phyloP scores from a whole-genome alignment of 352 stramenopile genomes.

The Ophiocytium majus region DNA sequence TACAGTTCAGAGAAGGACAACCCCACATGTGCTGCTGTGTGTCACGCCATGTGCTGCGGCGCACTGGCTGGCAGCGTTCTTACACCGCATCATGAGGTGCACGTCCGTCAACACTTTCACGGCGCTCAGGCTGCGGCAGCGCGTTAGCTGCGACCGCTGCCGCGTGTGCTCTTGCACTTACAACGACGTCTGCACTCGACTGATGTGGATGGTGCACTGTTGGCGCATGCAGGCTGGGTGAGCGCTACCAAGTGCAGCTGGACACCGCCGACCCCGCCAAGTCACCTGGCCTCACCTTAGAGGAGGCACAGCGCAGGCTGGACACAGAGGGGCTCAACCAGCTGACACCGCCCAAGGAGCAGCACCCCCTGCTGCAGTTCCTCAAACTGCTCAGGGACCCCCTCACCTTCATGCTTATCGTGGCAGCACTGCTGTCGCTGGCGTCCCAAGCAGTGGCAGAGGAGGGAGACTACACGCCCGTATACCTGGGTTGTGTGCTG shows the following conservation, averaged over 20 bases:
- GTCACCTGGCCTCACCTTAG: neutral
- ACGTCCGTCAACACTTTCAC: neutral
- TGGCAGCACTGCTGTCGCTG: neutral
- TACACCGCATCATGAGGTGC: neutral
- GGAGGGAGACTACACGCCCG: constrained; percentile 1
- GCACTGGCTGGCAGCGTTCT: neutral
- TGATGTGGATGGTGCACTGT: neutral
- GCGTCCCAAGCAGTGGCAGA: neutral
- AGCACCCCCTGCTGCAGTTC: neutral
- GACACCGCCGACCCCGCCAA: neutral
- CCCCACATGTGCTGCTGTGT: no score
- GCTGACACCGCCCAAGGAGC: constrained; percentile 12
- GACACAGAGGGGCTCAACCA: neutral
- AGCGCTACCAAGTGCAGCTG: neutral
- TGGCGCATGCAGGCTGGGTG: neutral
- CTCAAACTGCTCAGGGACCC: neutral
- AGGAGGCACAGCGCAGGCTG: neutral
- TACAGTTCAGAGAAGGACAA: neutral
- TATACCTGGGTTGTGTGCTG: constrained; percentile 40
- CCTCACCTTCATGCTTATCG: neutral
- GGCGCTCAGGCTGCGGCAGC: neutral
- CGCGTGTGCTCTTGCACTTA: neutral
- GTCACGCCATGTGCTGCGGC: no score
- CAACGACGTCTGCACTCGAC: neutral
- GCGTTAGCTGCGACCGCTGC: neutral